Percentiles rank a stretch among this genome's conserved stretches.
Conservation (phyloP, 306 rosid species). For the Mimosa pudica region DNA sequence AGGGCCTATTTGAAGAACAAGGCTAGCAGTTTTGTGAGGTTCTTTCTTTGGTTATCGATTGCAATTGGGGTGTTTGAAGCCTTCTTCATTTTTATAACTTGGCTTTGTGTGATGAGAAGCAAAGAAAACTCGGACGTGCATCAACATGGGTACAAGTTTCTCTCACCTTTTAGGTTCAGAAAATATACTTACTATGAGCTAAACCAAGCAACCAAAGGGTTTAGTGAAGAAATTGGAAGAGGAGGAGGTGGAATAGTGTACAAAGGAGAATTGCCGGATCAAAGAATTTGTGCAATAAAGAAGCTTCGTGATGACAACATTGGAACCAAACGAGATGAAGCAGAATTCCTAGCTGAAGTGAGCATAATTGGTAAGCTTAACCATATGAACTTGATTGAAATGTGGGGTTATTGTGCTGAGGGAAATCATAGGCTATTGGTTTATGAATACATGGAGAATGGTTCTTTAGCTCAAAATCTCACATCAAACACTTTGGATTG, state of each 20-base stretch:
- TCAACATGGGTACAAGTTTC: not conserved
- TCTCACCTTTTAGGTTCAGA: not conserved
- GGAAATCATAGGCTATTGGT: not conserved
- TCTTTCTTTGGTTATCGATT: constrained; percentile 31
- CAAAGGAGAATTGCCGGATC: not conserved
- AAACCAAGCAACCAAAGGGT: constrained; percentile 1
- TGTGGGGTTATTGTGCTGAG: constrained; percentile 11
- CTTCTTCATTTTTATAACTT: not conserved
- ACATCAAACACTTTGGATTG: constrained; percentile 25
- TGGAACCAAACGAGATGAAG: not conserved
- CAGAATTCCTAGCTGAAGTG: not conserved
- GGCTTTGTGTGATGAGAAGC: constrained; percentile 5
- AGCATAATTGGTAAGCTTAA: not conserved
- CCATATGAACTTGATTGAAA: constrained; percentile 4
- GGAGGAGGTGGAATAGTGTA: not conserved
- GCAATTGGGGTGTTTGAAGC: constrained; percentile 25
- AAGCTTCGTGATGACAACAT: not conserved
- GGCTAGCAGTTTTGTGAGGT: constrained; percentile 19
- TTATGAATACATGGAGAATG: constrained; percentile 4
- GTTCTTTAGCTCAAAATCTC: constrained; percentile 35
- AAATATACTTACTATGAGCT: not conserved
- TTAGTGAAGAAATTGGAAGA: not conserved
- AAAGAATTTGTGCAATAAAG: not conserved
- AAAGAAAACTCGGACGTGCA: constrained; percentile 32
- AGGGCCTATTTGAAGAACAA: not conserved